Conservation (phyloP, 2,329 filamentous ascomycete genomes). For the Diaporthe humulicola region DNA sequence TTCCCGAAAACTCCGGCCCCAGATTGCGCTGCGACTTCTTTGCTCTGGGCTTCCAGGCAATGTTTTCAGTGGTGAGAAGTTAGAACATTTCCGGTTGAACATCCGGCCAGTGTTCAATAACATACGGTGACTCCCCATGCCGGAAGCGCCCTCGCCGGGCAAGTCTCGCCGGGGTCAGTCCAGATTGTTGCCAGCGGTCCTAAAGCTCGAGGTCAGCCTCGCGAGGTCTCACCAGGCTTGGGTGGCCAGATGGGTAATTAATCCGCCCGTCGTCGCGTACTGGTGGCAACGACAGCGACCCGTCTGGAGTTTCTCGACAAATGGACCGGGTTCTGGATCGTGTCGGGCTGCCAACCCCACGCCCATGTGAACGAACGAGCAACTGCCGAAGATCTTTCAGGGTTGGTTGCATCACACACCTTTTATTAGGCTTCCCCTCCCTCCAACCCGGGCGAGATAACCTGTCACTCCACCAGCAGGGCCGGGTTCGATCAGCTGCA, state of each 20-base stretch:
- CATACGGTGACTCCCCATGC: background rate
- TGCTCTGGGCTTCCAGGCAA: background rate
- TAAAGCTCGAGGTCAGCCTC: background rate
- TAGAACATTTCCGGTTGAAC: background rate
- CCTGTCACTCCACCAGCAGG: background rate
- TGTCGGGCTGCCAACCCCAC: conserved; percentile 12
- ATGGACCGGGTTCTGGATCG: conserved; percentile 27
- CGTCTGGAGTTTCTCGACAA: background rate
- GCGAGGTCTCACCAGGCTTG: background rate
- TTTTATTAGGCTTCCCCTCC: background rate
- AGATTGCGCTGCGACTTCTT: background rate
- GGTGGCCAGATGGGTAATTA: conserved; percentile 9
- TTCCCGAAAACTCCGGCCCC: conserved; percentile 33
- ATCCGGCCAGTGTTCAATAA: background rate
- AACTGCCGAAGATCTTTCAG: conserved; percentile 36
- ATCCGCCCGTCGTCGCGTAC: conserved; percentile 6
- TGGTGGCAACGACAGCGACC: conserved; percentile 16
- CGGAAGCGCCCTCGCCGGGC: background rate
- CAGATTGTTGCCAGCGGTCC: background rate
- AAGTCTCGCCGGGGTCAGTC: background rate
- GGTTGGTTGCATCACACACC: conserved; percentile 19
- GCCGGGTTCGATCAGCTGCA: background rate
- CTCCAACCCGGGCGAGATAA: background rate
- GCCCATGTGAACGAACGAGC: conserved; percentile 17
- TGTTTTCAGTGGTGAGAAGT: background rate